These are phyloP conservation scores for Aspergillus proliferans DNA, from an alignment of 2,329 filamentous ascomycete species.

Conservation along the genomic window DNA sequence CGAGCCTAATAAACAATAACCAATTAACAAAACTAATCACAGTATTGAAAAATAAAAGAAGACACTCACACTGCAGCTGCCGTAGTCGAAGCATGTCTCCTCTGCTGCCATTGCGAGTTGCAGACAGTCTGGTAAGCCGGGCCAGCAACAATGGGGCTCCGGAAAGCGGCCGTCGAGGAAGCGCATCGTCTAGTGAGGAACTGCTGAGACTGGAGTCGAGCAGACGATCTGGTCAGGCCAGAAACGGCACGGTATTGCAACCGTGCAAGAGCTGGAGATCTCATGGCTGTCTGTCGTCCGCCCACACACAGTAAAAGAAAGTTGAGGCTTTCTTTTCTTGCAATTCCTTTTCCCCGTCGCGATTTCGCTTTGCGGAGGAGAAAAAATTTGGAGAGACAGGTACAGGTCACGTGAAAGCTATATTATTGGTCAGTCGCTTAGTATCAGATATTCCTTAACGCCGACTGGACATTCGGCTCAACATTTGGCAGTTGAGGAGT, in stretches of 20 bases:
- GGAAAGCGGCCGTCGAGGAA: constrained; percentile 32
- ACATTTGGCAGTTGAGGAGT: too few species aligned
- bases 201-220: constrained; percentile 29
- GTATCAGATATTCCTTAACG: not conserved
- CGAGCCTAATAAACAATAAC: constrained; percentile 36
- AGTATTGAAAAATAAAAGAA: constrained; percentile 2
- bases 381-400: constrained; percentile 35
- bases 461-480: too few species aligned
- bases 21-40: constrained; percentile 6
- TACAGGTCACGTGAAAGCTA: constrained; percentile 24
- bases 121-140: constrained; percentile 32
- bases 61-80: constrained; percentile 40
- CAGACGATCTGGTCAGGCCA: constrained; percentile 28
- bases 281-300: constrained; percentile 31
- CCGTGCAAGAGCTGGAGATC: constrained; percentile 37
- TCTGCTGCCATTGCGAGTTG: constrained; percentile 38
- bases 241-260: constrained; percentile 33
- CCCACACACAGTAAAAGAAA: constrained; percentile 15
- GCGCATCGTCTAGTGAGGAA: constrained; percentile 35
- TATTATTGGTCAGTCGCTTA: not conserved
- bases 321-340: constrained; percentile 15
- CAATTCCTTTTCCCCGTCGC: constrained; percentile 16
- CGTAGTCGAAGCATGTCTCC: constrained; percentile 37
- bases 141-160: constrained; percentile 23
- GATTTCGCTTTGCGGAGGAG: constrained; percentile 13